These are phyloP conservation scores for Wallacemonas sp. DNA, from an alignment of 208 protist species.

Conservation along the genomic window DNA sequence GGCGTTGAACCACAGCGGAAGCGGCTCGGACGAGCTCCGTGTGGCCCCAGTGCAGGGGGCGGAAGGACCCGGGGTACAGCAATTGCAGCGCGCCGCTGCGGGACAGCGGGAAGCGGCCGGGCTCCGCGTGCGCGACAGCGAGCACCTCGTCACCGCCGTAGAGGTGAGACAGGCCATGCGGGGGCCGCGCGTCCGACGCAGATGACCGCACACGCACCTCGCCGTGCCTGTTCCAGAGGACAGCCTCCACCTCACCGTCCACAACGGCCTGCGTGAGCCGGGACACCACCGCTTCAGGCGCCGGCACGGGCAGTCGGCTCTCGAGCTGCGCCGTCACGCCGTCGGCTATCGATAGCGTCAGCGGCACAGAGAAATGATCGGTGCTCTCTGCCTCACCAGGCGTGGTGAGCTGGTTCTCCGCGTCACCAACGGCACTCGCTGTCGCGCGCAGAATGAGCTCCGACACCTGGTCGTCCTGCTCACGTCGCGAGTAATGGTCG, in stretches of 20 bases:
- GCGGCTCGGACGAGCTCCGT: conserved; percentile 61
- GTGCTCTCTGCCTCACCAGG: background rate
- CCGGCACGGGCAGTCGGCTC: background rate
- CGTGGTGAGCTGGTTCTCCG: background rate
- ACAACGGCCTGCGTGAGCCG: conserved; percentile 13
- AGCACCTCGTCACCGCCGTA: background rate
- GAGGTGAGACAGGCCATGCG: background rate
- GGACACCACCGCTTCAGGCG: background rate
- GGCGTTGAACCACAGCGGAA: conserved; percentile 10
- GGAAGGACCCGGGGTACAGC: conserved; percentile 75
- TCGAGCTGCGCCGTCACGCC: background rate
- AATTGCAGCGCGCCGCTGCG: conserved; percentile 16
- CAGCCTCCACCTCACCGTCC: conserved; percentile 8
- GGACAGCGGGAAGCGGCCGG: background rate
- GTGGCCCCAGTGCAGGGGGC: conserved; percentile 78
- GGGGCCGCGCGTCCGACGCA: background rate
- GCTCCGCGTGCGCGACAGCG: background rate
- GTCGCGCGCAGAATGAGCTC: conserved; percentile 48
- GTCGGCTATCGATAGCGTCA: background rate
- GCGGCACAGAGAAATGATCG: background rate
- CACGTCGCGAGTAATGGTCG: conserved; percentile 14
- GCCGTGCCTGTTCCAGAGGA: conserved; percentile 58
- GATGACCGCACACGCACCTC: conserved; percentile 27
- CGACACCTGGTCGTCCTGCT: conserved; percentile 55
- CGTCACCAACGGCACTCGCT: conserved; percentile 12